Evolutionary conservation across 345 rosid species (phyloP), one percentile per base, ranked within the genome.

Genomic region (Euphorbia pulcherrima): DNA sequence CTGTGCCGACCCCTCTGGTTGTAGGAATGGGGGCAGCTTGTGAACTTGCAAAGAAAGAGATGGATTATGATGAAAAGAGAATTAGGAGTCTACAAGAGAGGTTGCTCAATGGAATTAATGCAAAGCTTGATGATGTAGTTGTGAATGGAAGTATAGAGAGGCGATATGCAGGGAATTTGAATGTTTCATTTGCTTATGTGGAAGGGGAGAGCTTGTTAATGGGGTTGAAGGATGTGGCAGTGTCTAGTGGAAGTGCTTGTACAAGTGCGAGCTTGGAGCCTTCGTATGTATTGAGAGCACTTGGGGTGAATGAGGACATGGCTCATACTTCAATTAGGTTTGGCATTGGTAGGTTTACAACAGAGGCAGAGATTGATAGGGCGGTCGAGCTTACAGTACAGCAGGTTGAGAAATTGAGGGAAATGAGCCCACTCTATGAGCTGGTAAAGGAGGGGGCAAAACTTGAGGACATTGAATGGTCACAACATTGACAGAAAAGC

Each of bases 201-300:
- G 97, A 94, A 82, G 97, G 99, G 29, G 99, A 94, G 92, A 89
- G 97, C 60, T 68, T 94, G 82, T 82, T 94, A 74, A 91, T 94
- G 99, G 99, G 99, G 18, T 78, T 94, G 82, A 94, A 91, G 81
- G 99, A 94, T 67, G 97, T 91, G 70, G 97, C 99, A 0, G 99
- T 95, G 59, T 95, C 99, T 6, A 92, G 99, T 82, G 97, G 97
- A 46, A 92, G 99, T 77, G 99, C 99, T 2, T 94, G 99, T 64
- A 95, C 99, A 0, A 92, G 99, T 72, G 99, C 99, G 0, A 92
- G 99, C 81, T 74, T 92, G 77, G 99, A 92, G 84, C 99, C 99
- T 5, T 95, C 97, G 0, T 95, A 90, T 73, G 99, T 92, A 76
- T 62, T 92, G 71, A 90, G 99, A 81, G 97, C 97, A 14, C 79